These are phyloP conservation scores for Candida xiaguanensis DNA, from an alignment of 805 yeast genomes.

Conservation along the genomic window DNA sequence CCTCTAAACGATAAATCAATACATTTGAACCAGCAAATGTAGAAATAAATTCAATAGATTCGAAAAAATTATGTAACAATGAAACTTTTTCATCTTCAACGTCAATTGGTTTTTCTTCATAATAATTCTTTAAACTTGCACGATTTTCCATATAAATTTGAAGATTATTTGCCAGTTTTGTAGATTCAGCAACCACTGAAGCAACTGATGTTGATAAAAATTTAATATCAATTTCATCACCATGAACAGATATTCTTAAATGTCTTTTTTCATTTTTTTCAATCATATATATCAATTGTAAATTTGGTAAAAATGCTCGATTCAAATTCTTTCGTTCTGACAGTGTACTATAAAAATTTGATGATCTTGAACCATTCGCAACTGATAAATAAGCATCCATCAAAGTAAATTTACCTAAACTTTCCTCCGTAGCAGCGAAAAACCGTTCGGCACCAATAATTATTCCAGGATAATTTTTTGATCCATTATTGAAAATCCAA, in stretches of 20 bases:
- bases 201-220: constrained; percentile 52
- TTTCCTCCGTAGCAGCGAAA: constrained; percentile 59
- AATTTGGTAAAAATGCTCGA: constrained; percentile 64
- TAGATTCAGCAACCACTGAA: constrained; percentile 48
- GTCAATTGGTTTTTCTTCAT: constrained; percentile 11
- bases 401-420: constrained; percentile 63
- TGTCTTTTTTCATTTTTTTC: constrained; percentile 25
- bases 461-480: constrained; percentile 62
- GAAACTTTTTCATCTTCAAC: constrained; percentile 9
- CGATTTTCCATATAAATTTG: constrained; percentile 30
- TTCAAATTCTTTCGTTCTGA: constrained; percentile 49
- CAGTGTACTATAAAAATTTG: constrained; percentile 44
- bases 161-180: constrained; percentile 44
- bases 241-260: constrained; percentile 51
- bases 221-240: constrained; percentile 68
- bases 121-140: constrained; percentile 7
- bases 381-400: constrained; percentile 68
- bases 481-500: constrained; percentile 59
- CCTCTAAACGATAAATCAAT: constrained; percentile 41
- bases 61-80: constrained; percentile 14
- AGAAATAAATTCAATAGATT: constrained; percentile 48
- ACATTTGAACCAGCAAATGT: constrained; percentile 71
- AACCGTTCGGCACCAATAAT: constrained; percentile 74
- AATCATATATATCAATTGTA: constrained; percentile 52
- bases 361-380: constrained; percentile 57